phyloP scores from a whole-genome alignment of 2,329 filamentous ascomycete genomes.

The Pochonia chlamydosporia region DNA sequence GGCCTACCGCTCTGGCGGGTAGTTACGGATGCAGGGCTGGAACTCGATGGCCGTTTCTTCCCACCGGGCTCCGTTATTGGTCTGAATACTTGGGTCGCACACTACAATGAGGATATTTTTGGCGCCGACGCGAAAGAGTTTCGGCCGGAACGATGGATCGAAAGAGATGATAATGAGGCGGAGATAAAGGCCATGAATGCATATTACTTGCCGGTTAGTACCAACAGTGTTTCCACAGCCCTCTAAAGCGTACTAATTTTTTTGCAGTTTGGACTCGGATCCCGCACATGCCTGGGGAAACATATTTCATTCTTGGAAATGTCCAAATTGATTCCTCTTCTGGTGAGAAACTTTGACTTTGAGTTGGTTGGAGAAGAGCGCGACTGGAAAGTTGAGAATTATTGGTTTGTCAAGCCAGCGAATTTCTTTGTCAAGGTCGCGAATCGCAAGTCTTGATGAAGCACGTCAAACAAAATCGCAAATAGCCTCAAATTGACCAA shows the following conservation, averaged over 20 bases:
- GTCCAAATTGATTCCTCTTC: conserved; percentile 33
- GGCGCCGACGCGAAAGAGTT: conserved; percentile 26
- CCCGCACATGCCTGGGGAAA: conserved; percentile 35
- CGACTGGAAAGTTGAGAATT: conserved; percentile 29
- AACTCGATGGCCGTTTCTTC: conserved; percentile 28
- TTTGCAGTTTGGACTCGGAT: conserved; percentile 31
- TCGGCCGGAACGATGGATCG: conserved; percentile 35
- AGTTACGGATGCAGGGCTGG: conserved; percentile 37
- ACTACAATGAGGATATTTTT: conserved; percentile 24
- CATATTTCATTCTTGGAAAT: conserved; percentile 38
- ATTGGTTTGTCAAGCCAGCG: conserved; percentile 37
- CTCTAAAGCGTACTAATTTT: no score
- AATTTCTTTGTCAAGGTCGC: conserved; percentile 28
- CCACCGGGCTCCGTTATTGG: conserved; percentile 26
- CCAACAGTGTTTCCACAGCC: no score
- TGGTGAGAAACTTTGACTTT: conserved; percentile 28
- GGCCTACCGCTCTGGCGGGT: conserved; percentile 42
- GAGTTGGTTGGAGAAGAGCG: conserved; percentile 13
- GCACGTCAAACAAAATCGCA: no score
- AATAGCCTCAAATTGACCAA: no score
- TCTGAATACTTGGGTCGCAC: conserved; percentile 28
- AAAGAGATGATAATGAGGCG: conserved; percentile 15
- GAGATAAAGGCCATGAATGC: conserved; percentile 21
- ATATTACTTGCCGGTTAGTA: conserved; percentile 21
- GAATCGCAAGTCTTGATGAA: no score